These are phyloP conservation scores for Hypoxylon sp. DNA, from an alignment of 2,329 filamentous ascomycete species.

Conservation along the genomic window DNA sequence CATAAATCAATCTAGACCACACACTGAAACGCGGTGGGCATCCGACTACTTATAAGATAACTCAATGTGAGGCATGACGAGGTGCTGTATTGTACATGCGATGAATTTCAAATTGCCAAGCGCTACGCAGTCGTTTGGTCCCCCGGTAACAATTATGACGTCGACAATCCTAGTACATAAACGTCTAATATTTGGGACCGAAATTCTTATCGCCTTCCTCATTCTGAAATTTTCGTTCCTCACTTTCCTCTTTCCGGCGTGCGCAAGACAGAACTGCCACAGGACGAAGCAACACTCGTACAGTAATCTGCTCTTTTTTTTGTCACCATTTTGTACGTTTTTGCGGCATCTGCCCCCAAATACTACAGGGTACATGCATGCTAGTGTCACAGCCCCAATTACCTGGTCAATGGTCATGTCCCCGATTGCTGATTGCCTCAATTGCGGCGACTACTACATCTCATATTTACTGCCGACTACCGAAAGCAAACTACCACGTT, in stretches of 20 bases:
- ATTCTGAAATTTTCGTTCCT: constrained; percentile 14
- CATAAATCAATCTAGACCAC: constrained; percentile 6
- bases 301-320: constrained; percentile 6
- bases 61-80: background rate
- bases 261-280: constrained; percentile 1
- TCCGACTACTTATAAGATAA: constrained; percentile 19
- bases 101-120: constrained; percentile 28
- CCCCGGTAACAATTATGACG: constrained; percentile 27
- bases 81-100: background rate
- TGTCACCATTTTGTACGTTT: background rate
- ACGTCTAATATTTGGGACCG: background rate
- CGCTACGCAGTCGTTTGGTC: constrained; percentile 7
- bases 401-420: constrained; percentile 1
- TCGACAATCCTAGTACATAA: constrained; percentile 5
- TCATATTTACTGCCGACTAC: constrained; percentile 10
- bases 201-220: constrained; percentile 27
- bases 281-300: background rate
- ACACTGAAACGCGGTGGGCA: constrained; percentile 10
- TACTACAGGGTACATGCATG: constrained; percentile 2
- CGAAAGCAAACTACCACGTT: background rate
- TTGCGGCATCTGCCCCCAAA: constrained; percentile 4
- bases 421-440: background rate
- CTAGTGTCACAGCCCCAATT: constrained; percentile 9
- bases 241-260: constrained; percentile 10
- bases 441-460: background rate